These are phyloP conservation scores for Cercospora sp. DNA, from an alignment of 2,329 filamentous ascomycete species.

Conservation along the genomic window DNA sequence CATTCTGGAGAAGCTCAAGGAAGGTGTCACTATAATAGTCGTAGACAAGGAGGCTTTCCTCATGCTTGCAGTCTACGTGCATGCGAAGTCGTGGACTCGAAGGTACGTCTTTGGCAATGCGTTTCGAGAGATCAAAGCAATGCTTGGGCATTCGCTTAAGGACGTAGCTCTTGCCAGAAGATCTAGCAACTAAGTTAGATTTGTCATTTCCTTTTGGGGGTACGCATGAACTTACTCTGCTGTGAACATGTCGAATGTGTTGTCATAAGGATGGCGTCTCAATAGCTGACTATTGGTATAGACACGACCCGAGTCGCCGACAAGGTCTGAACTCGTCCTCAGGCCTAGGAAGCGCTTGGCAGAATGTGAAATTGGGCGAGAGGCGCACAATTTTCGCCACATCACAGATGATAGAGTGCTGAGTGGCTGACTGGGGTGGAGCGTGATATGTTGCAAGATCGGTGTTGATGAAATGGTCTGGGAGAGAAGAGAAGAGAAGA, in stretches of 20 bases:
- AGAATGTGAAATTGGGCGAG: neutral
- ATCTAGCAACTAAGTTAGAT: conserved; percentile 31
- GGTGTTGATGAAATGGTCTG: no score
- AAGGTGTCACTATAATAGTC: conserved; percentile 40
- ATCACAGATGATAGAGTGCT: no score
- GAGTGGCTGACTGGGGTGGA: no score
- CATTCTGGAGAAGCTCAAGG: conserved; percentile 38
- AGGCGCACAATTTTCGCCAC: neutral
- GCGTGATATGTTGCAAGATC: no score
- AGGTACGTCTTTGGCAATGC: conserved; percentile 38
- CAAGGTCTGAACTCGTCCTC: conserved; percentile 40
- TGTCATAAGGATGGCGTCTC: conserved; percentile 34
- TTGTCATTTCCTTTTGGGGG: neutral
- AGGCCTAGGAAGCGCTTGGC: conserved; percentile 21
- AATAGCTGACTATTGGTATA: conserved; percentile 40
- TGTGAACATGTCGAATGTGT: conserved; percentile 38
- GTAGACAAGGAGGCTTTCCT: conserved; percentile 41
- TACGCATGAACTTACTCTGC: conserved; percentile 36
- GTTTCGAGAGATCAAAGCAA: conserved; percentile 38
- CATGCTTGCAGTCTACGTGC: conserved; percentile 40
- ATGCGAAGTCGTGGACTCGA: conserved; percentile 40
- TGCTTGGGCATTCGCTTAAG: conserved; percentile 38
- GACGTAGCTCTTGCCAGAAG: conserved; percentile 37
- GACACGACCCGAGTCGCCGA: conserved; percentile 41
- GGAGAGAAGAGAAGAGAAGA: no score